These are phyloP conservation scores for Cyclaneusma minus DNA, from an alignment of 2,329 filamentous ascomycete species.

Conservation along the genomic window DNA sequence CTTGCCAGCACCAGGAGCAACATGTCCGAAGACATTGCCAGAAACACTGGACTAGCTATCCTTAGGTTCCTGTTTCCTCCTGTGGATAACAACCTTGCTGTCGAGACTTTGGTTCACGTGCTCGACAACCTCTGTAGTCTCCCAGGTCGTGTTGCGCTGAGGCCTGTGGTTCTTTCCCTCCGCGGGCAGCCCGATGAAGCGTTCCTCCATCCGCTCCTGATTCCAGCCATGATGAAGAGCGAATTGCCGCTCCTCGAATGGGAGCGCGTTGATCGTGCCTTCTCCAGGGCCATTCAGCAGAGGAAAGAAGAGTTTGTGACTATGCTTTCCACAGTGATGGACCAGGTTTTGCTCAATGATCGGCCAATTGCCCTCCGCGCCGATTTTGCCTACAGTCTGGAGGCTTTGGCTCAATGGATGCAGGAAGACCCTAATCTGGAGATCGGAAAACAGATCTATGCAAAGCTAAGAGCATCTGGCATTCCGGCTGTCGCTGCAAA, in stretches of 20 bases:
- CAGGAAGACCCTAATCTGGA: slow-evolving; percentile 52
- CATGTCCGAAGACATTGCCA: too few relatives aligned
- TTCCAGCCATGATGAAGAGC: slow-evolving; percentile 39
- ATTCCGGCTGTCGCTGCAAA: slow-evolving; percentile 35
- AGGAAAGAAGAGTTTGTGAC: slow-evolving; percentile 59
- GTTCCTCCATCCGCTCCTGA: slow-evolving; percentile 40
- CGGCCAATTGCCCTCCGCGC: slow-evolving; percentile 65
- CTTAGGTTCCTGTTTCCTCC: slow-evolving; percentile 10
- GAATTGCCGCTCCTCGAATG: slow-evolving; percentile 40
- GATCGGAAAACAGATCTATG: slow-evolving; percentile 55
- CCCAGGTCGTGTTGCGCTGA: slow-evolving; percentile 32
- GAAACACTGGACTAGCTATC: too few relatives aligned
- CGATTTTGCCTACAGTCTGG: slow-evolving; percentile 72
- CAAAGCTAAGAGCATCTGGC: slow-evolving; percentile 39
- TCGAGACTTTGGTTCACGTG: slow-evolving; percentile 47
- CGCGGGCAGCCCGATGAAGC: slow-evolving; percentile 37
- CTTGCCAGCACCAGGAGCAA: slow-evolving; percentile 27
- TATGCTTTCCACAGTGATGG: slow-evolving; percentile 66
- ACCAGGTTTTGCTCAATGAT: slow-evolving; percentile 64
- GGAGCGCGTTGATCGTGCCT: slow-evolving; percentile 51
- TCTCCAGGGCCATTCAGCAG: slow-evolving; percentile 56
- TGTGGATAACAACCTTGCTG: slow-evolving; percentile 36
- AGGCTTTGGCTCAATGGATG: slow-evolving; percentile 71
- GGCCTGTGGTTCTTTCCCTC: slow-evolving; percentile 38
- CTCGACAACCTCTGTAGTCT: slow-evolving; percentile 46